Evolutionary conservation across 2,329 filamentous ascomycete species (phyloP).

Genomic region (Fusarium metavorans): DNA sequence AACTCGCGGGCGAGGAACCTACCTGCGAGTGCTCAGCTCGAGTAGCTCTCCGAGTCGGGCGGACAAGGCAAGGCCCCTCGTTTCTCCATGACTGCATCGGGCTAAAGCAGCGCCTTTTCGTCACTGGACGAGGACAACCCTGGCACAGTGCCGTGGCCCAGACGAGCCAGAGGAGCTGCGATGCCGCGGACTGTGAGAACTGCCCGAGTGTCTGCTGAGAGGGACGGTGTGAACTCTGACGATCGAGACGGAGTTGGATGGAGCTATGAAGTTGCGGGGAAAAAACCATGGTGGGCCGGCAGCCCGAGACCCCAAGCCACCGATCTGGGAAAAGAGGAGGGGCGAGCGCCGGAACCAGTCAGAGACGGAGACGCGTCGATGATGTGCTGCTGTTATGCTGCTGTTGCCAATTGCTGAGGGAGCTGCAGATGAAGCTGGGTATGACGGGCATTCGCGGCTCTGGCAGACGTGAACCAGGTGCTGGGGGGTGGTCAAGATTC

Average conservation of each 20-base stretch:
- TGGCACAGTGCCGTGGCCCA: slow-evolving; percentile 28
- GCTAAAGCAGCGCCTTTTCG: slow-evolving; percentile 39
- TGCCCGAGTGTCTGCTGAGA: slow-evolving; percentile 28
- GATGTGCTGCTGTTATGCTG: slow-evolving; percentile 20
- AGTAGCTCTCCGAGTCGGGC: slow-evolving; percentile 24
- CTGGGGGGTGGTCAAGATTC: not conserved
- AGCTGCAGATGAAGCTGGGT: not conserved
- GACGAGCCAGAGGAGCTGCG: not conserved
- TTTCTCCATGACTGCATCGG: slow-evolving; percentile 32
- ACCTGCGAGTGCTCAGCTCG: slow-evolving; percentile 16
- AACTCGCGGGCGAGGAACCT: slow-evolving; percentile 42
- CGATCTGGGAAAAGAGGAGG: slow-evolving; percentile 33
- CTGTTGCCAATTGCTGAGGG: slow-evolving; percentile 11
- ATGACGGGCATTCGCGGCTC: not conserved
- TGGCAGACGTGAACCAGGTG: not conserved
- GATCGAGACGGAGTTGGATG: slow-evolving; percentile 45
- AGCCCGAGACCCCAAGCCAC: slow-evolving; percentile 37
- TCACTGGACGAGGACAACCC: slow-evolving; percentile 29
- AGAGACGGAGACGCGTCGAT: slow-evolving; percentile 11
- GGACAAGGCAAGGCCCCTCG: slow-evolving; percentile 5
- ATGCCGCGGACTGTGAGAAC: slow-evolving; percentile 38
- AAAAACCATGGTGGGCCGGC: slow-evolving; percentile 39
- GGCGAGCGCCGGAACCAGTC: slow-evolving; percentile 30
- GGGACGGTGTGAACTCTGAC: slow-evolving; percentile 46
- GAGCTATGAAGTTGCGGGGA: slow-evolving; percentile 42